Base-by-base conservation (phyloP, 2,329 filamentous ascomycete genomes). In the Raffaelea arxii region DNA sequence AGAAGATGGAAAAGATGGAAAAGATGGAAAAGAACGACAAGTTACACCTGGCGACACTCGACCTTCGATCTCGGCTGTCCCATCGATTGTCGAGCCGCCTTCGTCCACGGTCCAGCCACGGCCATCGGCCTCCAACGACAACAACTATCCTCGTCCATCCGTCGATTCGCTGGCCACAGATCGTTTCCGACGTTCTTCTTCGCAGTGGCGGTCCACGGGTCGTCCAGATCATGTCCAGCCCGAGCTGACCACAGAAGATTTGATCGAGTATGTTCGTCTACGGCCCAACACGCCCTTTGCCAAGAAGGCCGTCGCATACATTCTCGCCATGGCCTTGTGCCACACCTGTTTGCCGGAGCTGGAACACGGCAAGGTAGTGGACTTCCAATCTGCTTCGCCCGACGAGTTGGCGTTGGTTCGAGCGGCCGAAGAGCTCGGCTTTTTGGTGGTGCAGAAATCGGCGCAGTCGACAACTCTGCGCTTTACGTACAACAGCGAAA, bases 321-420 rank as follows among this genome's bases (percentile, higher is more conserved):
- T 97, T 4, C 70, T 97, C 4, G 84, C 83, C 0, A 75, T 96
- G 56, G 87, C 90, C 1, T 69, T 97, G 1, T 96, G 91, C 55
- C 90, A 97, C 60, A 94, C 89, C 1, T 95, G 89, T 59, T 69
- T 95, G 22, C 90, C 91, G 0, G 90, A 97, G 60, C 70, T 81
- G 39, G 78, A 79, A 23, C 73, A 84, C 55, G 88, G 84, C 4
- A 69, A 78, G 32, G 46, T 54, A 1, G 48, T 56, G n/a, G 51
- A 43, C 35, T 96, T 86, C 57, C 90, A 95, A 64, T 86, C 90
- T 16, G 84, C 89, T 0, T 95, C 89, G 0, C 90, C 90, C 0
- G 90, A 96, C 59, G 90, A 96, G 59, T 68, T 94, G 43, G 90
- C 90, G 7, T 72, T 96, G 25, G 87, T 95, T 0, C 75, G 78